phyloP scores from a whole-genome alignment of 805 yeast genomes.

The Candida cerambycidarum region DNA sequence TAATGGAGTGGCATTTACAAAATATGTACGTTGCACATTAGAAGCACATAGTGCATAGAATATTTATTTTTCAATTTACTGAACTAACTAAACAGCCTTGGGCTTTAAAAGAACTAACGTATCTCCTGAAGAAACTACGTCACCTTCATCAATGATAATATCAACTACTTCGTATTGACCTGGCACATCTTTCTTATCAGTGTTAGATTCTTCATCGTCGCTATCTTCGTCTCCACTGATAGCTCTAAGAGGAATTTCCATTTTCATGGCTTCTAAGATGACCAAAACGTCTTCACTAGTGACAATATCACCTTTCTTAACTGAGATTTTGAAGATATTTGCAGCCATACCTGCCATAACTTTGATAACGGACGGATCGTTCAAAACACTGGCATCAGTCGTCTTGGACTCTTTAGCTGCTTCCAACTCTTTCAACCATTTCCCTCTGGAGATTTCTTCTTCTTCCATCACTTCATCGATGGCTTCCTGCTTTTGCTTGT shows the following conservation, averaged over 20 bases:
- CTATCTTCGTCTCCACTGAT: constrained; percentile 15
- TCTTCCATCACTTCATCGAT: constrained; percentile 16
- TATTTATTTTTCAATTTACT: no score
- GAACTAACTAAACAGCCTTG: neutral
- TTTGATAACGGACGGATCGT: constrained; percentile 22
- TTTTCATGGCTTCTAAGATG: constrained; percentile 35
- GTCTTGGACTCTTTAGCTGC: constrained; percentile 20
- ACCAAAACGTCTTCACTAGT: constrained; percentile 20
- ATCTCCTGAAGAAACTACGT: constrained; percentile 31
- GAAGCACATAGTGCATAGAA: no score
- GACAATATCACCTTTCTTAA: constrained; percentile 21
- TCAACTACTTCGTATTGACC: constrained; percentile 22
- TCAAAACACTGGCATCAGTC: constrained; percentile 14
- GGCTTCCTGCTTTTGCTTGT: constrained; percentile 10
- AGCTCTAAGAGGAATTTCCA: constrained; percentile 31
- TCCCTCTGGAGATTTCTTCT: constrained; percentile 18
- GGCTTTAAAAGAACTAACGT: constrained; percentile 6
- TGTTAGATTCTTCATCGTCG: constrained; percentile 15
- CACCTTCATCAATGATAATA: constrained; percentile 29
- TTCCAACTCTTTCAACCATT: constrained; percentile 24
- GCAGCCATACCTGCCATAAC: constrained; percentile 31
- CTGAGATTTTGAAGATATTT: constrained; percentile 29
- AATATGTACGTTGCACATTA: no score
- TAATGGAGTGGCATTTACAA: no score
- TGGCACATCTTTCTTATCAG: neutral